Percentiles rank a stretch among this genome's conserved stretches.
Evolutionary conservation across 2,329 filamentous ascomycete species (phyloP).

Genomic region (Sporothrix brasiliensis): DNA sequence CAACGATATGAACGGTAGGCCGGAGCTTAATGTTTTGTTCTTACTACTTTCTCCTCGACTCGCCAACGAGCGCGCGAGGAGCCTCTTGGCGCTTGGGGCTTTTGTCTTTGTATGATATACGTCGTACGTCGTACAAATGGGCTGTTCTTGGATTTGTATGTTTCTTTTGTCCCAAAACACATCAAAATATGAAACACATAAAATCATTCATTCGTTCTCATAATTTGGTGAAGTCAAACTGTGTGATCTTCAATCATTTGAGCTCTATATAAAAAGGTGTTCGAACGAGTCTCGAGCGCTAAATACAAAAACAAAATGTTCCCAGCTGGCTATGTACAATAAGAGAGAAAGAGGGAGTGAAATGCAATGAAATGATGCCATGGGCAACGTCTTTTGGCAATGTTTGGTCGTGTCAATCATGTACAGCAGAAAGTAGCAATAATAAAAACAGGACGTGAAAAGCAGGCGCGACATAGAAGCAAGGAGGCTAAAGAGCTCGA

Average conservation of each 20-base stretch:
- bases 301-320: conserved; percentile 16
- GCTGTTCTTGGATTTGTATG: background rate
- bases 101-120: conserved; percentile 2
- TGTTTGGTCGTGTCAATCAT: conserved; percentile 24
- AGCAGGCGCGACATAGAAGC: background rate
- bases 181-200: background rate
- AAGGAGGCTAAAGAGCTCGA: background rate
- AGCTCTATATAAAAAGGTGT: background rate
- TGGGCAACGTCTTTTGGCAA: background rate
- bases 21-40: conserved; percentile 21
- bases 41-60: background rate
- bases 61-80: too few relatives aligned
- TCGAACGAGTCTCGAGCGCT: background rate
- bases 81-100: conserved; percentile 11
- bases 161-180: background rate
- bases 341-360: background rate
- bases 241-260: conserved; percentile 8
- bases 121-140: background rate
- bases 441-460: background rate
- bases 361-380: background rate
- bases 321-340: conserved; percentile 23
- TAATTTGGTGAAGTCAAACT: too few relatives aligned
- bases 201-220: background rate
- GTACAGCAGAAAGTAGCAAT: background rate
- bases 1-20: conserved; percentile 18